Base-by-base conservation (phyloP, 202 grass and related monocot genomes). In the Elaeis oleifera region DNA sequence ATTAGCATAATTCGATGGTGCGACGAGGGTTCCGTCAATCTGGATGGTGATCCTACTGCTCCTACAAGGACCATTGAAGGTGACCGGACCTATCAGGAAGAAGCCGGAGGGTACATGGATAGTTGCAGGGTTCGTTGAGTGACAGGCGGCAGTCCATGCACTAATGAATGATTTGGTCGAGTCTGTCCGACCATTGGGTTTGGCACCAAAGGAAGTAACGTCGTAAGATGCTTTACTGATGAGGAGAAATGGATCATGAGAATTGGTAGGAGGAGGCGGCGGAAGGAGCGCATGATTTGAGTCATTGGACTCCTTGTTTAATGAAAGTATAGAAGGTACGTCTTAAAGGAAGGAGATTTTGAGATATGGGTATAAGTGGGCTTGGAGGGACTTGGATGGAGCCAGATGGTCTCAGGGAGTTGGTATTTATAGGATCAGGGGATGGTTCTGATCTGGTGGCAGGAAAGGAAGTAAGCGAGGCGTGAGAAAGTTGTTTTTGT, bases 71-170 rank as follows among this genome's bases (percentile, higher is more conserved):
- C 91, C 91, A 56, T 26, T 11, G 79, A 96, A 96, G 25, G 72
- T 80, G 51, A 60, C 76, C 54, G 58, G 61, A 7, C 65, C 58
- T 17, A 90, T n/a, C 60, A 96, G 49, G 78, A 74, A 96, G 64
- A n/a, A 44, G 0, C 90, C 87, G 0, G 62, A 53, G 20, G 90
- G 90, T 54, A 95, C 86, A 48, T 71, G 36, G 58, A 95, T 79
- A 6, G 75, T 82, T 22, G 69, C 65, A 28, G 81, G 70, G 9
- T 59, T 59, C 4, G 69, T 36, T 19, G 87, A 96, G 60, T 76
- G 63, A 73, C 91, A 96, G 31, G 91, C 91, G 50, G 53, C 79
- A 2, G 55, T 52, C 91, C 91, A 96, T 29, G 91, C 84, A 20
- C 52, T 75, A 9, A 77, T 78, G 82, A 96, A 83, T 23, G 91